phyloP scores from a whole-genome alignment of 1,284 basidiomycete genomes.

The Tetrapyrgos nigripes region DNA sequence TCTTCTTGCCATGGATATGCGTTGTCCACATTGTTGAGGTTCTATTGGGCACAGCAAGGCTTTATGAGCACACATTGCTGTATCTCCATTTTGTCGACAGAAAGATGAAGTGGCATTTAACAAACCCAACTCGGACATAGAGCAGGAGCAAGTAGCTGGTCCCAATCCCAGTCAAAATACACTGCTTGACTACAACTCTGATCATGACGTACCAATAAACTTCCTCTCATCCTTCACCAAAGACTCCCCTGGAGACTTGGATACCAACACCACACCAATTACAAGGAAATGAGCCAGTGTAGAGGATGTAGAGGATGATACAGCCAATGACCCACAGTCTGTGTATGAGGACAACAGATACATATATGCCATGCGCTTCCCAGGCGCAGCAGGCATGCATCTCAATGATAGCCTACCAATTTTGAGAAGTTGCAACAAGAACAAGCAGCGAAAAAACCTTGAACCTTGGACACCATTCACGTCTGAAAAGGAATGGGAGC shows the following conservation, averaged over 20 bases:
- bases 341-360: neutral
- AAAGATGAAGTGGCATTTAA: neutral
- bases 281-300: neutral
- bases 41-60: neutral
- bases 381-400: neutral
- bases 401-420: neutral
- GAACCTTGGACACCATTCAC: slow-evolving; percentile 29
- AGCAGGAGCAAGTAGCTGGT: neutral
- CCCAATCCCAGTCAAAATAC: too few relatives aligned
- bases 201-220: too few relatives aligned
- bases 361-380: neutral
- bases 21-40: neutral
- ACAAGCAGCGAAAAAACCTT: slow-evolving; percentile 1
- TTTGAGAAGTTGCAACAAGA: too few relatives aligned
- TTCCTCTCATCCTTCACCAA: too few relatives aligned
- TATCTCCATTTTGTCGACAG: neutral
- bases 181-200: too few relatives aligned
- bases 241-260: too few relatives aligned
- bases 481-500: slow-evolving; percentile 32
- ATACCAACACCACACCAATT: too few relatives aligned
- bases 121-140: neutral
- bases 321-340: neutral
- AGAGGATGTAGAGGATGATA: neutral
- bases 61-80: neutral
- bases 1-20: too few relatives aligned